Evolutionary conservation across 2,329 filamentous ascomycete genomes (phyloP).

Genomic region (Teratosphaeria pseudoeucalypti): DNA sequence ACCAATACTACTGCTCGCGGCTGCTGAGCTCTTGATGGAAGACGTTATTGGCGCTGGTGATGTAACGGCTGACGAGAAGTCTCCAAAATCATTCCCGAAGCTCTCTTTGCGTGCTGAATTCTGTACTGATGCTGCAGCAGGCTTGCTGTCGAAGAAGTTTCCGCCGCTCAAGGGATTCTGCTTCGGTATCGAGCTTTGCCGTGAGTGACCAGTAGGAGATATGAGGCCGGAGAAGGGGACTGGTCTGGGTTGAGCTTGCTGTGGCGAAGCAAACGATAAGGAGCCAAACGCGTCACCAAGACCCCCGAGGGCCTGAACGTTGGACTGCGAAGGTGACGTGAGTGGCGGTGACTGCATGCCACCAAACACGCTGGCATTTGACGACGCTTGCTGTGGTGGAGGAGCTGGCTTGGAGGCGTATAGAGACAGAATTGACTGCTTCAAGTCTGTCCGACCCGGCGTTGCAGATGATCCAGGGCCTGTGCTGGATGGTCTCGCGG

Average conservation of each 20-base stretch:
- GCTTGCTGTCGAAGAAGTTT: conserved; percentile 68
- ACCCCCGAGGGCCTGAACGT: conserved; percentile 38
- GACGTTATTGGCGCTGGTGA: conserved; percentile 27
- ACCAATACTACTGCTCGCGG: conserved; percentile 45
- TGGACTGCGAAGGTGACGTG: conserved; percentile 18
- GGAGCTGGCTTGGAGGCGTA: conserved; percentile 79
- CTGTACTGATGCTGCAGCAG: conserved; percentile 33
- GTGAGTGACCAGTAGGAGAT: conserved; percentile 42
- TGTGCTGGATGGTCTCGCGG: conserved; percentile 68
- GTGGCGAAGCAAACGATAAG: conserved; percentile 47
- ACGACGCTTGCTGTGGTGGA: conserved; percentile 35
- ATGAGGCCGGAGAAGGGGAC: conserved; percentile 55
- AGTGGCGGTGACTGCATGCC: conserved; percentile 51
- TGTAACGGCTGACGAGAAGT: conserved; percentile 58
- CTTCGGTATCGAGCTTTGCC: conserved; percentile 29
- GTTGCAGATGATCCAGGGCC: conserved; percentile 45
- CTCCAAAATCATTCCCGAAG: conserved; percentile 34
- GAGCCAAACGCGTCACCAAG: conserved; percentile 74
- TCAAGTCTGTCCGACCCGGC: conserved; percentile 80
- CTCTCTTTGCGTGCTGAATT: conserved; percentile 35
- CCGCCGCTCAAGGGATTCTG: conserved; percentile 53
- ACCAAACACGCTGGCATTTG: conserved; percentile 43
- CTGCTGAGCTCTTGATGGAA: conserved; percentile 5
- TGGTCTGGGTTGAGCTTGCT: conserved; percentile 39
- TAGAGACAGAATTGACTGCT: conserved; percentile 92